phyloP scores from a whole-genome alignment of 2,329 filamentous ascomycete genomes.

The Cladosporium cucumerinum region DNA sequence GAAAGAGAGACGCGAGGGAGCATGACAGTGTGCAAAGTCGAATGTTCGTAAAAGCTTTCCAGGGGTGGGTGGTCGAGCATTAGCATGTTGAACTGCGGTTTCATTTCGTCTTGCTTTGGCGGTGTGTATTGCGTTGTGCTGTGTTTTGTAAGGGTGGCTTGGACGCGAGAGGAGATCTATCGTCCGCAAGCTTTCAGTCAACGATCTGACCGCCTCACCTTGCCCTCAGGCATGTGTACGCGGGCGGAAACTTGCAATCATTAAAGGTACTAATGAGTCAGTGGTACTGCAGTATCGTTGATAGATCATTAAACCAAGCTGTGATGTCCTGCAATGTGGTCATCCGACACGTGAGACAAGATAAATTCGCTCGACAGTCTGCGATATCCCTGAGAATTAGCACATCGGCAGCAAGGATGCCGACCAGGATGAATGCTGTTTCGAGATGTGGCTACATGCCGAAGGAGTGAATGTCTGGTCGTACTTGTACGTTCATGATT shows the following conservation, averaged over 20 bases:
- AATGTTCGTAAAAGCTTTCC: neutral
- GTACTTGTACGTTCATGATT: neutral
- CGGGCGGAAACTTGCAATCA: neutral
- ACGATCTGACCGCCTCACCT: neutral
- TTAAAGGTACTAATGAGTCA: neutral
- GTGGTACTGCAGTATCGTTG: neutral
- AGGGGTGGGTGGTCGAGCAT: neutral
- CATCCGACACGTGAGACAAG: neutral
- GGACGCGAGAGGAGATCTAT: neutral
- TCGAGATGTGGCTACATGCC: neutral
- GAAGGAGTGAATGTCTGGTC: neutral
- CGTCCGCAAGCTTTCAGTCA: neutral
- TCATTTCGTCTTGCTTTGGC: neutral
- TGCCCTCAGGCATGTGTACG: neutral
- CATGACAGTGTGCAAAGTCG: too few relatives aligned
- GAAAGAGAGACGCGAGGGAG: too few relatives aligned
- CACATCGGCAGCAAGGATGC: neutral
- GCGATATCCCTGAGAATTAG: neutral
- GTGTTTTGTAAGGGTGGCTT: neutral
- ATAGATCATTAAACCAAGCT: neutral
- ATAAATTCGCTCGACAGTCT: neutral
- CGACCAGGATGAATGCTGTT: neutral
- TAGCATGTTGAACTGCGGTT: neutral
- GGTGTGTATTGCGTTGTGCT: neutral
- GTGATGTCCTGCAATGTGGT: neutral